Evolutionary conservation across 1,284 basidiomycete species (phyloP).

Genomic region (Rhodotorula sp.): DNA sequence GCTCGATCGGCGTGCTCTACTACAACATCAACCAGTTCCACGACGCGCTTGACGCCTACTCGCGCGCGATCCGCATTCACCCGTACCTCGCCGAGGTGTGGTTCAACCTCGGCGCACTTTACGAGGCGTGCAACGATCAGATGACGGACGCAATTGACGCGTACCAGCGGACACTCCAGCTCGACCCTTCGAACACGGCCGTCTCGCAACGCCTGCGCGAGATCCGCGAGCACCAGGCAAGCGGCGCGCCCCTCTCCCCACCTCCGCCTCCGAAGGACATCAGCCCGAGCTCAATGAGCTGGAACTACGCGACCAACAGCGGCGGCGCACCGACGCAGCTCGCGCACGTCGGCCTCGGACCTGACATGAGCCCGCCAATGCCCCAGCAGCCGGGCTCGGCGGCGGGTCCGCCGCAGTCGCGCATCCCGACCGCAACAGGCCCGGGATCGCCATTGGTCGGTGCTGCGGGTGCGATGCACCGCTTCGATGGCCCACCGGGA

Average conservation of each 20-base stretch:
- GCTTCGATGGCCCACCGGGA: constrained; percentile 29
- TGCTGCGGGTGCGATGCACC: not conserved
- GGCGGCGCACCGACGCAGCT: constrained; percentile 36
- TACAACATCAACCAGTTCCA: constrained; percentile 99
- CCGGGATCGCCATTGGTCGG: constrained; percentile 16
- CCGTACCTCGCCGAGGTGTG: constrained; percentile 99
- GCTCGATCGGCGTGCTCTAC: constrained; percentile 97
- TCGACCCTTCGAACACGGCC: constrained; percentile 76
- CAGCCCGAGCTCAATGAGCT: constrained; percentile 39
- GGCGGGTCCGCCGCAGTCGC: not conserved
- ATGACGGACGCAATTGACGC: constrained; percentile 98
- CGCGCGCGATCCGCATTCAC: constrained; percentile 95
- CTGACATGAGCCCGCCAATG: constrained; percentile 30
- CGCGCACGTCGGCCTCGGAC: constrained; percentile 26
- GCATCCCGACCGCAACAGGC: not conserved
- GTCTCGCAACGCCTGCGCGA: constrained; percentile 70
- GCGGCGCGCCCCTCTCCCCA: constrained; percentile 35
- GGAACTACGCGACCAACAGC: constrained; percentile 39
- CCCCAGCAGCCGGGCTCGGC: constrained; percentile 3
- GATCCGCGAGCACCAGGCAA: constrained; percentile 42
- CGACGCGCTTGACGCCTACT: constrained; percentile 97
- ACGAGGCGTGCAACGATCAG: constrained; percentile 99
- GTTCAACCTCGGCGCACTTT: constrained; percentile 96
- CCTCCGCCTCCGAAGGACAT: constrained; percentile 47
- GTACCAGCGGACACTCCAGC: constrained; percentile 86